Percentiles rank a stretch among this genome's conserved stretches.
Conservation (phyloP, 176 grass and related monocot genomes). For the Oryza rufipogon region DNA sequence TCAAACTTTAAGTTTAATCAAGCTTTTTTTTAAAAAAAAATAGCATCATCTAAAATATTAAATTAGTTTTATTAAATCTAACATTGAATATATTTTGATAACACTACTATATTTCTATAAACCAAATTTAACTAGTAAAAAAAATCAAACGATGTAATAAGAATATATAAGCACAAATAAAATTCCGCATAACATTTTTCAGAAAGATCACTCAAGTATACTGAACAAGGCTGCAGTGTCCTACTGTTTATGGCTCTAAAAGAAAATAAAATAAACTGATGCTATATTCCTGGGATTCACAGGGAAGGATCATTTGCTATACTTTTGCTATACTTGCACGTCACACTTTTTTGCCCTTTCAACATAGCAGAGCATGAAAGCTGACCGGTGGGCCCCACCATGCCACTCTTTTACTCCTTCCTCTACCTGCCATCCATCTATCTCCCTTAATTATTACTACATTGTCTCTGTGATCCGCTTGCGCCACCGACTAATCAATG, state of each 20-base stretch:
- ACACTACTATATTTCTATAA: no score
- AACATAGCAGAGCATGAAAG: neutral
- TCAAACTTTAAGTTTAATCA: no score
- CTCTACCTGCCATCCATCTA: neutral
- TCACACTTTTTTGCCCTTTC: neutral
- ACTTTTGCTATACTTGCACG: neutral
- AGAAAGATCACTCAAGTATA: no score
- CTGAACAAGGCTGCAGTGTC: no score
- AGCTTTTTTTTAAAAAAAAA: no score
- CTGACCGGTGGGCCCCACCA: neutral
- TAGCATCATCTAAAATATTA: no score
- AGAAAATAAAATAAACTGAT: no score
- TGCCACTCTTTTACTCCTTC: neutral
- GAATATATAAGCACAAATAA: neutral
- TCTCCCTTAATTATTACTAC: neutral
- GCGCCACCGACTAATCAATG: neutral
- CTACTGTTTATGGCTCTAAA: no score
- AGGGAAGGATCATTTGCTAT: neutral
- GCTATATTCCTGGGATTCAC: neutral
- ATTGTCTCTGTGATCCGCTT: neutral
- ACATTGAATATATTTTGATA: no score
- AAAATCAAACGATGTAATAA: no score
- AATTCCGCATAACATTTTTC: neutral
- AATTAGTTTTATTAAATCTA: no score
- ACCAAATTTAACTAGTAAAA: no score